Base-by-base conservation (phyloP, 139 green algal species). In the Micractinium sp. region DNA sequence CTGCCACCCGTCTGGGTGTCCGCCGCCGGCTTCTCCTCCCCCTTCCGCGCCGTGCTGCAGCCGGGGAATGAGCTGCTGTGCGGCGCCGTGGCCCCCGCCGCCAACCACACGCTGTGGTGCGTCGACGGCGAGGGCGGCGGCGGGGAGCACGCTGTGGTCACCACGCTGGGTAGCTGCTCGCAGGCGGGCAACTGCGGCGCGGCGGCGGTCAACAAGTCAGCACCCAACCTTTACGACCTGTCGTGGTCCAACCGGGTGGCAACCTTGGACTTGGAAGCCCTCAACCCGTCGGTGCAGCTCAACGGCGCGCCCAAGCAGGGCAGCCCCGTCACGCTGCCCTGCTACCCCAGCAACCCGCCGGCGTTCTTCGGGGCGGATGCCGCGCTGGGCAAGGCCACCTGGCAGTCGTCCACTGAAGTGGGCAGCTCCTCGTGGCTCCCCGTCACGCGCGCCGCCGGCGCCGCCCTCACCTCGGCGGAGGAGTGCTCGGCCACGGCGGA, bases 181-280 rank as follows among this genome's bases (percentile, higher is more conserved):
- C 77, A 73, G 35, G n/a, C 66, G 7, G 61, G 86, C 77, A 86
- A 76, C 86, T 90, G 86, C 63, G 86, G 86, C n/a, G 41, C 35
- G 20, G 86, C 78, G 4, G 27, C 38, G 13, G 33, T 90, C 29
- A 90, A 90, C 38, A 18, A 47, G 31, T 74, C 86, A 2, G 86
- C 86, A 31, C 77, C 86, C 27, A 90, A 90, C 63, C 38, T 86
- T 31, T 90, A 73, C 36, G 86, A 90, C 78, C 47, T 90, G 66
- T 39, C 78, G 16, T 90, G 86, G 86, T 47, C 61, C 39, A 90
- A 86, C 86, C 31, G n/a, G 2, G 78, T 75, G 31, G 63, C 77
- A 4, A 25, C 77, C 25, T 63, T 86, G 63, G 86, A 90, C 78
- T 35, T 90, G 77, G 86, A 76, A 23, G 63, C 60, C 38, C 47